These are phyloP conservation scores for Talaromyces sp. DNA, from an alignment of 2,329 filamentous ascomycete species.

Conservation along the genomic window DNA sequence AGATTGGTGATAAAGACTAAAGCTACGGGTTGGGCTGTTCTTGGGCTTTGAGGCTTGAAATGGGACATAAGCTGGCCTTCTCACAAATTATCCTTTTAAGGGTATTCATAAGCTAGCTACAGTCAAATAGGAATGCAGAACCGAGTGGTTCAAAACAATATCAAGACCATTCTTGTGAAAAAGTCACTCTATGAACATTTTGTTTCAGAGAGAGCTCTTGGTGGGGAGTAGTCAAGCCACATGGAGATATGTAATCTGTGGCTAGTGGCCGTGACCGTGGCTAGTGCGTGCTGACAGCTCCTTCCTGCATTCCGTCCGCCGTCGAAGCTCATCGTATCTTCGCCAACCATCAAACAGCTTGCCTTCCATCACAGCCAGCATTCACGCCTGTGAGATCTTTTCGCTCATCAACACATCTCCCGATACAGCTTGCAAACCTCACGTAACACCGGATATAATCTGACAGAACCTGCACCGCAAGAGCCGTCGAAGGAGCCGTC, in stretches of 20 bases:
- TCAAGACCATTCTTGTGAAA: background rate
- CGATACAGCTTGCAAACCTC: background rate
- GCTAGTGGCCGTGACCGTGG: conserved; percentile 12
- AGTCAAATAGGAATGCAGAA: background rate
- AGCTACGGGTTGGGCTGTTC: background rate
- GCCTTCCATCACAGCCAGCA: background rate
- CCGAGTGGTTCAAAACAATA: background rate
- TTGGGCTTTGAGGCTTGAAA: background rate
- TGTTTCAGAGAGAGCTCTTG: background rate
- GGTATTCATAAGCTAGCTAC: background rate
- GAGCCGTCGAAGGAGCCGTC: conserved; percentile 1
- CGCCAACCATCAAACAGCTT: conserved; percentile 2
- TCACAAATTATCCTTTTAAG: background rate
- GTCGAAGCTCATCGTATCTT: conserved; percentile 14
- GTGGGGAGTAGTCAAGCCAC: conserved; percentile 6
- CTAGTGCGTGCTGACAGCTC: conserved; percentile 1
- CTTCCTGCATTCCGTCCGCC: background rate
- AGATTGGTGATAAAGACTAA: background rate
- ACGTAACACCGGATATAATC: background rate
- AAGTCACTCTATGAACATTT: background rate
- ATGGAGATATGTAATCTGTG: background rate
- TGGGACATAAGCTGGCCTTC: too few species aligned
- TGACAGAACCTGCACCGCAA: background rate
- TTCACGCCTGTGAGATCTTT: background rate
- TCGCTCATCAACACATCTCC: background rate